These are phyloP conservation scores for Podospora australis DNA, from an alignment of 495 filamentous ascomycete genomes.

Conservation along the genomic window DNA sequence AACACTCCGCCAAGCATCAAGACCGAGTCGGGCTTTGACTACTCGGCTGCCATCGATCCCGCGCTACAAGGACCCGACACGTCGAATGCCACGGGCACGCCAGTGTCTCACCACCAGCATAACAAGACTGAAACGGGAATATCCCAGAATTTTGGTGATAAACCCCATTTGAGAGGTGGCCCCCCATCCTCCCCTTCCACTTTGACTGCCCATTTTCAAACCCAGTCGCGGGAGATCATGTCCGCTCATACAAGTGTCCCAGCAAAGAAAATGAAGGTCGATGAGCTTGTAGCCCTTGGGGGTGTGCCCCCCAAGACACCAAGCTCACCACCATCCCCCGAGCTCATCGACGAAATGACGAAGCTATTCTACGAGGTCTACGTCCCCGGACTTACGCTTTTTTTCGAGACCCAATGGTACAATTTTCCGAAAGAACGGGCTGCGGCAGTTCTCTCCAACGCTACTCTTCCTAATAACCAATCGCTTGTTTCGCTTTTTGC, in stretches of 20 bases:
- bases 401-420: conserved; percentile 86
- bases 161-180: conserved; percentile 22
- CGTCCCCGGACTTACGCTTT: conserved; percentile 65
- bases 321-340: conserved; percentile 46
- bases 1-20: conserved; percentile 51
- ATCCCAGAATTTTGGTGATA: conserved; percentile 16
- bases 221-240: conserved; percentile 23
- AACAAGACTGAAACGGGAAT: conserved; percentile 18
- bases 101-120: conserved; percentile 31
- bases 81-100: conserved; percentile 26
- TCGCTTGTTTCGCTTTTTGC: conserved; percentile 57
- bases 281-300: conserved; percentile 65
- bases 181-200: conserved; percentile 20
- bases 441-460: conserved; percentile 7
- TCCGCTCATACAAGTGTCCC: conserved; percentile 42
- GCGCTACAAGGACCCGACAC: conserved; percentile 51
- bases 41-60: conserved; percentile 67
- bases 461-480: conserved; percentile 49
- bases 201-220: conserved; percentile 17
- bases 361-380: conserved; percentile 72
- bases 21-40: conserved; percentile 56
- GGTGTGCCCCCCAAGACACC: conserved; percentile 55
- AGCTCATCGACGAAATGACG: conserved; percentile 60
- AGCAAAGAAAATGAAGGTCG: conserved; percentile 68
- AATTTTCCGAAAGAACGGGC: conserved; percentile 40